Evolutionary conservation across 345 rosid genomes (phyloP).

Genomic region (Sisymbrium irio): DNA sequence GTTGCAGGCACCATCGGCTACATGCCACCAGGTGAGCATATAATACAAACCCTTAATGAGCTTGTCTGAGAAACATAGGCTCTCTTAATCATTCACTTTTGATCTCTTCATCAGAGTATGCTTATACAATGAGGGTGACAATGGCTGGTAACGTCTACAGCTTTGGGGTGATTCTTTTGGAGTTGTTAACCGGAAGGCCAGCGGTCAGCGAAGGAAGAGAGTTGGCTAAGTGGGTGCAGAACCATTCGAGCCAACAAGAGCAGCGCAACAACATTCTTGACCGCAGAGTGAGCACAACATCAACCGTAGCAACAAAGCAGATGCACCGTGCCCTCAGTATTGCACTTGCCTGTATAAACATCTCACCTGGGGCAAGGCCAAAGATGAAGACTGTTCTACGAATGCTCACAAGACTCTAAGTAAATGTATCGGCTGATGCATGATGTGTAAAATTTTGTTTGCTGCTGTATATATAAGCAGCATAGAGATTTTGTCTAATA

Average conservation of each 20-base stretch:
- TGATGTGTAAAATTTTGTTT: constrained; percentile 7
- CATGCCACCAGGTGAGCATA: constrained; percentile 72
- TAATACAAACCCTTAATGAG: background rate
- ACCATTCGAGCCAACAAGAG: constrained; percentile 44
- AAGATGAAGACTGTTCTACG: constrained; percentile 75
- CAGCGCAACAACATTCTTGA: constrained; percentile 67
- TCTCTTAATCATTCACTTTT: constrained; percentile 11
- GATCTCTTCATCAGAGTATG: constrained; percentile 61
- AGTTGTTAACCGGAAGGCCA: constrained; percentile 75
- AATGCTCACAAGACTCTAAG: constrained; percentile 62
- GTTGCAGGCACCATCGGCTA: constrained; percentile 89
- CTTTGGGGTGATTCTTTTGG: constrained; percentile 75
- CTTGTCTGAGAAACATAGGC: background rate
- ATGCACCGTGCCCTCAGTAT: constrained; percentile 71
- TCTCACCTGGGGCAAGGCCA: constrained; percentile 68
- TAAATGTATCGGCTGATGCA: constrained; percentile 6
- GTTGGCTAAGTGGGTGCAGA: constrained; percentile 74
- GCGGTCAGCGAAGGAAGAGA: constrained; percentile 72
- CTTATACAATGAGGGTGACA: constrained; percentile 90
- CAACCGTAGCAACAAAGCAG: constrained; percentile 53
- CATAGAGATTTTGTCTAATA: background rate
- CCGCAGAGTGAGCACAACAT: constrained; percentile 57
- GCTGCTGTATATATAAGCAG: background rate
- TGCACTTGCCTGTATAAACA: constrained; percentile 70
- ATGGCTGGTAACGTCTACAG: constrained; percentile 79